Percentiles rank a stretch among this genome's conserved stretches.
Evolutionary conservation across 345 rosid genomes (phyloP).

Genomic region (Noccaea caerulescens): DNA sequence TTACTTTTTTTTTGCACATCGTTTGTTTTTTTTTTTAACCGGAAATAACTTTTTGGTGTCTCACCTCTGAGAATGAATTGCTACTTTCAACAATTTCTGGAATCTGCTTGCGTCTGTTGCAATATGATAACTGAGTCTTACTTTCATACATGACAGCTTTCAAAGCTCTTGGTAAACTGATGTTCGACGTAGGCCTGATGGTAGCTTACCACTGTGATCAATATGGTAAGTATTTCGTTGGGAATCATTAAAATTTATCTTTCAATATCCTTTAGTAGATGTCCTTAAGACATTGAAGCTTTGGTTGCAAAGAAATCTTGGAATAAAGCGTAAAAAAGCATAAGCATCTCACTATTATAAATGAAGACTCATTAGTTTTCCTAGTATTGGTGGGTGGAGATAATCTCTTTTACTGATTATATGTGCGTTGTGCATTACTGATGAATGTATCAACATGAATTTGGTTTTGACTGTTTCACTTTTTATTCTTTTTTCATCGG

Average conservation of each 20-base stretch:
- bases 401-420: not conserved
- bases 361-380: not conserved
- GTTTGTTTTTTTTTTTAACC: constrained; percentile 8
- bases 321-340: not conserved
- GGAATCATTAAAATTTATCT: not conserved
- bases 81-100: not conserved
- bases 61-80: constrained; percentile 10
- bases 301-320: not conserved
- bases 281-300: not conserved
- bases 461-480: not conserved
- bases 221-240: constrained; percentile 57
- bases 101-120: not conserved
- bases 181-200: constrained; percentile 79
- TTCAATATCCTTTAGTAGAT: not conserved
- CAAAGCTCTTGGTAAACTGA: constrained; percentile 84
- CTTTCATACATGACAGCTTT: constrained; percentile 58
- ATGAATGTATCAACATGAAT: constrained; percentile 5
- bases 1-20: not conserved
- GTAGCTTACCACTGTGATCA: constrained; percentile 86
- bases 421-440: not conserved
- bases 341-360: not conserved
- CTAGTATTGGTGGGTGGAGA: not conserved
- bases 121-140: not conserved
- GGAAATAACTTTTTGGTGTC: not conserved
- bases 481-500: not conserved